phyloP scores from a whole-genome alignment of 345 rosid genomes.

The Turritis glabra region DNA sequence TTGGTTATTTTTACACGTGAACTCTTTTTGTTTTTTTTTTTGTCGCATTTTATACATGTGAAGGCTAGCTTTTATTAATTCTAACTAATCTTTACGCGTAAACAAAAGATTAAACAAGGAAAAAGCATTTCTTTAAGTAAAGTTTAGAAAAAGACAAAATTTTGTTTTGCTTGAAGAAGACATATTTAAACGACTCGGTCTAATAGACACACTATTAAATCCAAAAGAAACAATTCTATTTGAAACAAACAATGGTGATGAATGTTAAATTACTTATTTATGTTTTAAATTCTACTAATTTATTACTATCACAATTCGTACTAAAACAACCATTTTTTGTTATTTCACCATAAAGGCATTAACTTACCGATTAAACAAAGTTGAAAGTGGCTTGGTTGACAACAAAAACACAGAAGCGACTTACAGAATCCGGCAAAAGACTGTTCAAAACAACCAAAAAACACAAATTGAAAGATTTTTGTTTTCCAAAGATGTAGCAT shows the following conservation, averaged over 20 bases:
- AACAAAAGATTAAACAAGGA: background rate
- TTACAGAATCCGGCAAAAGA: background rate
- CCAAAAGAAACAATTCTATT: no score
- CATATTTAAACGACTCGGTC: background rate
- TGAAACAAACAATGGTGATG: background rate
- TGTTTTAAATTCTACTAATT: background rate
- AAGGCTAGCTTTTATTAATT: background rate
- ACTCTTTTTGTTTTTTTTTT: background rate
- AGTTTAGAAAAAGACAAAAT: background rate
- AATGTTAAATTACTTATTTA: background rate
- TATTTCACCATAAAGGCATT: background rate
- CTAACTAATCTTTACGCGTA: background rate
- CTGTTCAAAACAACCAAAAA: background rate
- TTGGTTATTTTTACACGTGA: no score
- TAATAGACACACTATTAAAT: no score
- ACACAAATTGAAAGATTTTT: background rate
- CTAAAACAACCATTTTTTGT: background rate
- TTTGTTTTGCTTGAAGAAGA: background rate
- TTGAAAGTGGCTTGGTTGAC: background rate
- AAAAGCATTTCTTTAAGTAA: background rate
- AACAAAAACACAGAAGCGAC: background rate
- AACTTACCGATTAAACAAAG: background rate
- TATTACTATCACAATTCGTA: no score
- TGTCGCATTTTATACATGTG: background rate
- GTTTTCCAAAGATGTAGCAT: background rate